Percentiles rank a stretch among this genome's conserved stretches.
Evolutionary conservation across 805 yeast species (phyloP).

Genomic region (Diddensiella santjacobensis): DNA sequence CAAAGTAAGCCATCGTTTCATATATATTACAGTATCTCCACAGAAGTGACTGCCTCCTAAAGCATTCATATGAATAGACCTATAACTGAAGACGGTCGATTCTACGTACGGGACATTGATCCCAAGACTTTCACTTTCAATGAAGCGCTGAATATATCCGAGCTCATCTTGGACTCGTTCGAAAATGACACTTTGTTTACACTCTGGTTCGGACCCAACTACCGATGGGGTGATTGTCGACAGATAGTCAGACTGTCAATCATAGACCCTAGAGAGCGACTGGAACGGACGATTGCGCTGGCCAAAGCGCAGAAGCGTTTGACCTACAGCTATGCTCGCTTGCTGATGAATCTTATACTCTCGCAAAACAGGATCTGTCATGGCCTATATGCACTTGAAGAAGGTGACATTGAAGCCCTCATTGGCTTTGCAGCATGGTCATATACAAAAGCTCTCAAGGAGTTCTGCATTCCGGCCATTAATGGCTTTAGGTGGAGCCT

Average conservation of each 20-base stretch:
- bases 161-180: conserved; percentile 12
- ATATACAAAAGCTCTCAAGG: conserved; percentile 4
- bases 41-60: too few species aligned
- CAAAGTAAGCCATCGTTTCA: too few species aligned
- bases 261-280: conserved; percentile 14
- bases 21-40: too few species aligned
- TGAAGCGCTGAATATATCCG: conserved; percentile 6
- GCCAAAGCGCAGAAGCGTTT: conserved; percentile 9
- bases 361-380: background rate
- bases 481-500: conserved; percentile 3
- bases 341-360: background rate
- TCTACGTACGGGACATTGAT: conserved; percentile 1
- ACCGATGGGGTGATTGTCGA: conserved; percentile 4
- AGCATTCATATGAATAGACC: background rate
- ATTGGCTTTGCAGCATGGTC: conserved; percentile 9
- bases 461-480: conserved; percentile 7
- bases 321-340: conserved; percentile 11
- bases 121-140: conserved; percentile 6
- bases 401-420: conserved; percentile 5
- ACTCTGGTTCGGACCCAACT: conserved; percentile 13
- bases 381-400: conserved; percentile 6
- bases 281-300: conserved; percentile 6
- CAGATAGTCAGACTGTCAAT: conserved; percentile 5
- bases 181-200: conserved; percentile 10
- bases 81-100: background rate